Base-by-base conservation (phyloP, 1,284 basidiomycete genomes). In the Coniophora puteana region DNA sequence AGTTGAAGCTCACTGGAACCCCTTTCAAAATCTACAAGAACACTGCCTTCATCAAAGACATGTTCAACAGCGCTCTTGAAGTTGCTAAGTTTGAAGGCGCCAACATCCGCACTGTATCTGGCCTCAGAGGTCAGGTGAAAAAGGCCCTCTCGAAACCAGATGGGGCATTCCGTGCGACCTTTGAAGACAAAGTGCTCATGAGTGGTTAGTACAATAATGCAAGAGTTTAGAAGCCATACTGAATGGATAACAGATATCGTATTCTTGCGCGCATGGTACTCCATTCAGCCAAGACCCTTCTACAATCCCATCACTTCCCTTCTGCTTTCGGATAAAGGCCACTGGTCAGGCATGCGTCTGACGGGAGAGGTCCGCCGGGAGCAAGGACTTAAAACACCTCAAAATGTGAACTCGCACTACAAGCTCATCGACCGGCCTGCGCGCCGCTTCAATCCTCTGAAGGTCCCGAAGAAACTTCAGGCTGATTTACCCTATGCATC, bases 1-100 rank as follows among this genome's bases (percentile, higher is more conserved):
- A 99, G 69, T 68, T 99, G 53, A 99, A 99, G 70, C 68, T 99
- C 43, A 99, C 93, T 1, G 95, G 96, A 33, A 76, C 83, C 21
- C 95, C 96, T 20, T 90, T 85, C 69, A 98, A 98, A 75, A 89
- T 99, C 44, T 99, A 89, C 77, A 99, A 98, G 71, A 99, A 99
- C 66, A 99, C 96, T 12, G 96, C 93, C 0, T 99, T 99, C 61
- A 75, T 99, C 54, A 93, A 89, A 70, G 93, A 97, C 59, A 99
- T 99, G 95, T 99, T 99, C 69, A 85, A 70, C 46, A 84, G 80
- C 36, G 83, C 90, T 10, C 74, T 99, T 23, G 95, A 99, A 63
- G 93, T 99, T 10, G 93, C 94, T 46, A 98, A 97, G 65, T 99
- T 99, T 54, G 96, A 99, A 64, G 96, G 96, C 8, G 96, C 95